Evolutionary conservation across 208 protist species (phyloP), one percentile per base, ranked within the genome.

Genomic region (Acanthamoeba castellanii): DNA sequence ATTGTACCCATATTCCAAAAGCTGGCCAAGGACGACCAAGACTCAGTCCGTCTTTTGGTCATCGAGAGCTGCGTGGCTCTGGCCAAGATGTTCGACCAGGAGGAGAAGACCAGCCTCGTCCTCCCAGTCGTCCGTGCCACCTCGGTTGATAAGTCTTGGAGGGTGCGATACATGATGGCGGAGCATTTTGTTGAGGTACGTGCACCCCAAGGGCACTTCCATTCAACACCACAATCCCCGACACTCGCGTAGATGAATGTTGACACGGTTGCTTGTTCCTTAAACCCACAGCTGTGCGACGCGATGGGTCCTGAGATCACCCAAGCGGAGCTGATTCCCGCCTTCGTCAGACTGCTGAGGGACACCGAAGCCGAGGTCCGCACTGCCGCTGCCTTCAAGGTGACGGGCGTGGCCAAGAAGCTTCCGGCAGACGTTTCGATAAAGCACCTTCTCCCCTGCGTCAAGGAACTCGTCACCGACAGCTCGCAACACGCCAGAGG

Each of bases 151-250:
- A 98, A 97, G 96, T 99, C 98, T 14, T 99, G 99, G 99, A 98
- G 99, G 25, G 99, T 99, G 64, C 98, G 99, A 13, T 99, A 99
- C 97, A 99, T 99, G 98, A 98, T 98, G 27, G 99, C 99, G 18
- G 99, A 99, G 95, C 97, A 98, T n/a, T 98, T 99, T 72, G 94
- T 70, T 81, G 95, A 98, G 81, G 85, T 96, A 27, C 27, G 72
- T 37, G 93, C 32, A 20, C 22, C 34, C 8, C 92, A 16, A n/a
- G 81, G 88, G 30, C 81, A 14, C 8, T 88, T 88, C 22, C 30
- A 16, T 47, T 11, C 7, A 4, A 5, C 74, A 95, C 87, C n/a
- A 20, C 30, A n/a, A 47, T 47, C 42, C 42, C 5, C 42, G 42
- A 47, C 5, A 47, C 1, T 32, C 14, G 20, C 16, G 14, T 14